Percentiles rank a stretch among this genome's conserved stretches.
Evolutionary conservation across 108 stramenopile species (phyloP).

Genomic region (Cylindrotheca fusiformis): DNA sequence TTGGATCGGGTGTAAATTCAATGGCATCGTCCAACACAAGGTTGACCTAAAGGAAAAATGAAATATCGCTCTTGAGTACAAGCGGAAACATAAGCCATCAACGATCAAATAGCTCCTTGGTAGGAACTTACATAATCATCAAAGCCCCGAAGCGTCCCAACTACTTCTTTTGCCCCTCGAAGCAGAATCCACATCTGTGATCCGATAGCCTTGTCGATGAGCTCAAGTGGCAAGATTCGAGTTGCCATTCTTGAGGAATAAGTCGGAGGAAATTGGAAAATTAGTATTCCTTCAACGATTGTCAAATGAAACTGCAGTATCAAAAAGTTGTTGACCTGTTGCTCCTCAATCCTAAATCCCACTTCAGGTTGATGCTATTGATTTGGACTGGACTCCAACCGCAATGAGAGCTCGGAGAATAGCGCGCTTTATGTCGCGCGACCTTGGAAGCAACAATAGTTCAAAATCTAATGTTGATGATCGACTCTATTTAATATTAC

Average conservation of each 20-base stretch:
- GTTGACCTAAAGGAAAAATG: conserved; percentile 42
- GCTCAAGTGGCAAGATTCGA: conserved; percentile 79
- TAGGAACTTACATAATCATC: conserved; percentile 76
- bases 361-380: too few species aligned
- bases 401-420: too few species aligned
- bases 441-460: neutral
- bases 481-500: too few species aligned
- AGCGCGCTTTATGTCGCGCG: too few species aligned
- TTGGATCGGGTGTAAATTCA: conserved; percentile 82
- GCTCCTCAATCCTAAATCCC: too few species aligned
- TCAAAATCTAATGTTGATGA: neutral
- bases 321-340: too few species aligned
- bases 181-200: conserved; percentile 88
- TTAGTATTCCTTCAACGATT: too few species aligned
- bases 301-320: too few species aligned
- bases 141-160: conserved; percentile 80
- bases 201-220: conserved; percentile 90
- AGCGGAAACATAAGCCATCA: too few species aligned
- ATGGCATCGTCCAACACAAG: conserved; percentile 86
- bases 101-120: neutral
- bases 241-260: conserved; percentile 56
- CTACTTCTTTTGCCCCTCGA: conserved; percentile 83
- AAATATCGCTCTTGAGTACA: too few species aligned
- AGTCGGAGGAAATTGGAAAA: too few species aligned
- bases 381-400: too few species aligned